phyloP scores from a whole-genome alignment of 192 early-diverging fungal species.

The Umbelopsis vinacea region DNA sequence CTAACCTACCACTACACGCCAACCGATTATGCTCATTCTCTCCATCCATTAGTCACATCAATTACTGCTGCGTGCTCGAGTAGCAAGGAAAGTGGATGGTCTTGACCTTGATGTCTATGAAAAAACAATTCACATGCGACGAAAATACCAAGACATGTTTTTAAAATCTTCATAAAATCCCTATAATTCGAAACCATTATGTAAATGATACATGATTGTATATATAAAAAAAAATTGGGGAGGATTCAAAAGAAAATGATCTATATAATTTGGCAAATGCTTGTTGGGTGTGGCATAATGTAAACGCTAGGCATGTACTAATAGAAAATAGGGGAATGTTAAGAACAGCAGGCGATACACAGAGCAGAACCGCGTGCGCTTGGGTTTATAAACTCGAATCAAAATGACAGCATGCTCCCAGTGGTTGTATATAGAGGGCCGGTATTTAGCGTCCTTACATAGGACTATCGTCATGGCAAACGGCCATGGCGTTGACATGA shows the following conservation, averaged over 20 bases:
- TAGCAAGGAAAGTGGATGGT: constrained; percentile 3
- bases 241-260: background rate
- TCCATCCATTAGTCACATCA: background rate
- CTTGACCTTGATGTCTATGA: constrained; percentile 24
- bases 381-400: no score
- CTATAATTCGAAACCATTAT: no score
- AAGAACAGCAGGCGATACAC: no score
- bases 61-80: background rate
- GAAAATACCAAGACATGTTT: background rate
- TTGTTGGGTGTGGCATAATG: no score
- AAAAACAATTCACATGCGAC: constrained; percentile 12
- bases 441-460: background rate
- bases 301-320: no score
- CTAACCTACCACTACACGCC: no score
- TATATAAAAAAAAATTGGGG: background rate
- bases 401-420: no score
- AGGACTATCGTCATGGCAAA: background rate
- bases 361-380: no score
- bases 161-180: no score
- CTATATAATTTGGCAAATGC: no score
- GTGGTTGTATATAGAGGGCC: no score
- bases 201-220: background rate
- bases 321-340: no score
- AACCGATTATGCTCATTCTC: background rate
- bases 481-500: background rate